These are phyloP conservation scores for Eucalyptus tenuipes DNA, from an alignment of 345 rosid genomes.

Conservation along the genomic window DNA sequence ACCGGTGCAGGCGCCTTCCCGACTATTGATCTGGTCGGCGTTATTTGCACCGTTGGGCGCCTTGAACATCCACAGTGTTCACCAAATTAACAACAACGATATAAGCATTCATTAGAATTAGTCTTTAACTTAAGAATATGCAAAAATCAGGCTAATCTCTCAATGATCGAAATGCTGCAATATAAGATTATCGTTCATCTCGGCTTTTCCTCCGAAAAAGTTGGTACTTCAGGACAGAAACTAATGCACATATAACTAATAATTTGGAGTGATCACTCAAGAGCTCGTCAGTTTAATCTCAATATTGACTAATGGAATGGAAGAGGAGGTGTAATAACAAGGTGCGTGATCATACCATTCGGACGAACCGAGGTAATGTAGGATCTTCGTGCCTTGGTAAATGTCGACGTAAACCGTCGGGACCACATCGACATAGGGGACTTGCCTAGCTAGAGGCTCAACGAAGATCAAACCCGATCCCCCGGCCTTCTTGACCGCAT, in stretches of 20 bases:
- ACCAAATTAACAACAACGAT: background rate
- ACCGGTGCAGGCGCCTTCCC: conserved; percentile 27
- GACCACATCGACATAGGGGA: conserved; percentile 30
- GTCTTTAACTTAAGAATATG: background rate
- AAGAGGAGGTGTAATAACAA: background rate
- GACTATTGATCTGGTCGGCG: conserved; percentile 16
- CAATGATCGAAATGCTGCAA: background rate
- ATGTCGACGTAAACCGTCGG: conserved; percentile 48
- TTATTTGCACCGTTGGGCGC: conserved; percentile 13
- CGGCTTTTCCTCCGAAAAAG: background rate
- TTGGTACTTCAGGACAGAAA: background rate
- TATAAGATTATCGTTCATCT: background rate
- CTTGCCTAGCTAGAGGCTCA: conserved; percentile 32
- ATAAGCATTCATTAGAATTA: background rate
- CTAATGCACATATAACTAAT: background rate
- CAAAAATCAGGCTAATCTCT: background rate
- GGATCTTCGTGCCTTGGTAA: conserved; percentile 36
- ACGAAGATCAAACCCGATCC: conserved; percentile 46
- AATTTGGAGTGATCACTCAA: background rate
- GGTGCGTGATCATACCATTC: conserved; percentile 1
- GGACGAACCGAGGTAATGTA: conserved; percentile 24
- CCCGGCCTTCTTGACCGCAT: conserved; percentile 32
- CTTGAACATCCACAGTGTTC: conserved; percentile 8
- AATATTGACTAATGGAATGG: background rate
- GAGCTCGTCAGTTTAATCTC: background rate